Conservation (phyloP, 768 basidiomycete genomes). For the Pholiota conissans region DNA sequence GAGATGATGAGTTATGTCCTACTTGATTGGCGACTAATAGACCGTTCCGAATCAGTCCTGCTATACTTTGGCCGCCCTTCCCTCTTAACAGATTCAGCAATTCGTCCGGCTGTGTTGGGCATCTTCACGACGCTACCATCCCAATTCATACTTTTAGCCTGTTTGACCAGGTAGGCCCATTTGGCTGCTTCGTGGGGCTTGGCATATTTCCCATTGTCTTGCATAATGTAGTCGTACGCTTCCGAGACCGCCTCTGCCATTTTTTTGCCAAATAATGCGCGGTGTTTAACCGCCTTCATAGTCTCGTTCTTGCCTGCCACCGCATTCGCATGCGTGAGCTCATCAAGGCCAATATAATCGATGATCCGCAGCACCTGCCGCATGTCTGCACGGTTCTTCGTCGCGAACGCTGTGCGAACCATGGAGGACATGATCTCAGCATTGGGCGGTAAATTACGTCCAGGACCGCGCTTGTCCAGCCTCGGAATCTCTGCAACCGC, state of each 20-base stretch:
- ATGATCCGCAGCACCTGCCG: conserved; percentile 65
- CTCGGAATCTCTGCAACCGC: conserved; percentile 35
- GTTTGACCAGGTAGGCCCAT: conserved; percentile 28
- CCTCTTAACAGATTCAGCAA: neutral
- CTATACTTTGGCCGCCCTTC: neutral
- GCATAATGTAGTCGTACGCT: conserved; percentile 35
- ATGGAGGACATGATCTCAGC: conserved; percentile 57
- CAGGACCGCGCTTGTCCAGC: conserved; percentile 40
- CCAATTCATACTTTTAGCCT: conserved; percentile 15
- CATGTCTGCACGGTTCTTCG: conserved; percentile 47
- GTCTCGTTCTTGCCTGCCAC: conserved; percentile 23
- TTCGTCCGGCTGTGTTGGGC: neutral
- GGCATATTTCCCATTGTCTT: conserved; percentile 20
- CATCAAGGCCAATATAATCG: conserved; percentile 42
- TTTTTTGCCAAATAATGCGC: conserved; percentile 45
- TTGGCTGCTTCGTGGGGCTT: conserved; percentile 23
- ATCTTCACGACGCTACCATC: neutral
- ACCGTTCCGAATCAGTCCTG: neutral
- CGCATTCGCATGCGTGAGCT: conserved; percentile 28
- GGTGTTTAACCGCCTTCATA: conserved; percentile 32
- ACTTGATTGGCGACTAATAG: neutral
- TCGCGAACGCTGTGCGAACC: conserved; percentile 56
- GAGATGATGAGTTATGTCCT: too few species aligned
- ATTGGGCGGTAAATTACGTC: conserved; percentile 46
- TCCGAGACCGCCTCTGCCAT: conserved; percentile 46